Conservation (phyloP, 2,329 filamentous ascomycete genomes). For the Penicillium sp. region DNA sequence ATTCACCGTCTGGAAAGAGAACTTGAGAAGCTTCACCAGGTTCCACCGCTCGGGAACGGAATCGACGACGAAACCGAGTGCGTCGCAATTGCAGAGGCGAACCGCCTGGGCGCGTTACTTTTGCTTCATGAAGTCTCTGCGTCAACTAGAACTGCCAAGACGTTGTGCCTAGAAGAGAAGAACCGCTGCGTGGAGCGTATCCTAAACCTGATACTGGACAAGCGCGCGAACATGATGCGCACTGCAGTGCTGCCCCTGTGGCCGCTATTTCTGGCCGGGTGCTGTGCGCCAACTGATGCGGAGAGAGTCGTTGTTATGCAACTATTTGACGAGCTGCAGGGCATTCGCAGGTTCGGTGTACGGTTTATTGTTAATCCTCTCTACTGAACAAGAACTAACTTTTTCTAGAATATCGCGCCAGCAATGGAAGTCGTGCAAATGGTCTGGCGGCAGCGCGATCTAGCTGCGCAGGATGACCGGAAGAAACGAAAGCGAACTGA, state of each 20-base stretch:
- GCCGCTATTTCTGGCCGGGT: slow-evolving; percentile 35
- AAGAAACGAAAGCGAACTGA: slow-evolving; percentile 11
- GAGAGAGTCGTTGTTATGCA: slow-evolving; percentile 29
- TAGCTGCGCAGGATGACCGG: slow-evolving; percentile 27
- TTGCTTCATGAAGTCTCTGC: neutral
- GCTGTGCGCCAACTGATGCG: slow-evolving; percentile 29
- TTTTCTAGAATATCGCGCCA: slow-evolving; percentile 30
- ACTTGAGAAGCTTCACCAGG: neutral
- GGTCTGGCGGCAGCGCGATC: slow-evolving; percentile 35
- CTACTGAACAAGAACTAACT: too few relatives aligned
- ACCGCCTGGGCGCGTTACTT: neutral
- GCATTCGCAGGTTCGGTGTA: slow-evolving; percentile 31
- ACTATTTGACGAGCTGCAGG: slow-evolving; percentile 29
- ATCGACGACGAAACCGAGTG: neutral
- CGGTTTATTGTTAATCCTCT: neutral
- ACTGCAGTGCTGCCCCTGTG: slow-evolving; percentile 32
- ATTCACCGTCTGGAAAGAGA: neutral
- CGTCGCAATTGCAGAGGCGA: neutral
- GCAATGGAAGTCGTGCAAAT: slow-evolving; percentile 34
- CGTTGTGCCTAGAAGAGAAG: neutral
- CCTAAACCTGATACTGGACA: neutral
- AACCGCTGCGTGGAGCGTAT: neutral
- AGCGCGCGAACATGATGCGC: slow-evolving; percentile 23
- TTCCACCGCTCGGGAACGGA: neutral
- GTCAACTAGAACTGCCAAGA: too few relatives aligned